A percentile compares a stretch with the other conserved stretches of the same genome.
phyloP scores from a whole-genome alignment of 257 asterid species.

The Gynochthodes officinalis region DNA sequence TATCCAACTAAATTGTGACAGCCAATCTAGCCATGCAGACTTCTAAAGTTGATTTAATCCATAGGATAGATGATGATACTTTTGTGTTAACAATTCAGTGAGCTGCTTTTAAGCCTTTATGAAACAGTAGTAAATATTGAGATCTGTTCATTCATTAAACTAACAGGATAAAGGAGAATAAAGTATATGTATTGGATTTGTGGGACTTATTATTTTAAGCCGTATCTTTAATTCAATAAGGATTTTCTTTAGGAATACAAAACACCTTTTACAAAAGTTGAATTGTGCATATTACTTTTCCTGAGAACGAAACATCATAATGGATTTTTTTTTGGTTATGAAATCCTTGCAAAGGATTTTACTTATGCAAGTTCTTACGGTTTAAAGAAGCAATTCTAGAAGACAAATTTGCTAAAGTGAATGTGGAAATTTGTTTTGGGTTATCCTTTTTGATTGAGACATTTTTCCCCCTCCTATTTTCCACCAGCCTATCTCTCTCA shows the following conservation, averaged over 20 bases:
- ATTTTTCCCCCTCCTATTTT: too few relatives aligned
- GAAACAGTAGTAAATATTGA: neutral
- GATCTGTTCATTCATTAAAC: neutral
- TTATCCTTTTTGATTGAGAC: neutral
- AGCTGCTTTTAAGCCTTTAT: neutral
- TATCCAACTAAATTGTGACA: too few relatives aligned
- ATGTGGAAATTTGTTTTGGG: too few relatives aligned
- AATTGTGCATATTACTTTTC: neutral
- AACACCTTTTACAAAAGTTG: constrained; percentile 1
- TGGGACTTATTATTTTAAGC: neutral
- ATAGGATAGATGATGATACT: neutral
- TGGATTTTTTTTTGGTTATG: neutral
- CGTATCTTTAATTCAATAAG: neutral
- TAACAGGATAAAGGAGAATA: neutral
- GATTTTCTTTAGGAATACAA: too few relatives aligned
- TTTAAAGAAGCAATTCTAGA: neutral
- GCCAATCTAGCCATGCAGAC: too few relatives aligned
- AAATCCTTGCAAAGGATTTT: neutral
- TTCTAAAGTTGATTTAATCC: too few relatives aligned
- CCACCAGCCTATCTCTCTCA: neutral
- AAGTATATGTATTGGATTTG: neutral
- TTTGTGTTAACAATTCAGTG: neutral
- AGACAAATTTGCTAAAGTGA: neutral
- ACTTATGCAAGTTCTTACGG: neutral
- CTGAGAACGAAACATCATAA: neutral